These are phyloP conservation scores for Guyanaporus albipodus DNA, from an alignment of 768 basidiomycete species.

Conservation along the genomic window DNA sequence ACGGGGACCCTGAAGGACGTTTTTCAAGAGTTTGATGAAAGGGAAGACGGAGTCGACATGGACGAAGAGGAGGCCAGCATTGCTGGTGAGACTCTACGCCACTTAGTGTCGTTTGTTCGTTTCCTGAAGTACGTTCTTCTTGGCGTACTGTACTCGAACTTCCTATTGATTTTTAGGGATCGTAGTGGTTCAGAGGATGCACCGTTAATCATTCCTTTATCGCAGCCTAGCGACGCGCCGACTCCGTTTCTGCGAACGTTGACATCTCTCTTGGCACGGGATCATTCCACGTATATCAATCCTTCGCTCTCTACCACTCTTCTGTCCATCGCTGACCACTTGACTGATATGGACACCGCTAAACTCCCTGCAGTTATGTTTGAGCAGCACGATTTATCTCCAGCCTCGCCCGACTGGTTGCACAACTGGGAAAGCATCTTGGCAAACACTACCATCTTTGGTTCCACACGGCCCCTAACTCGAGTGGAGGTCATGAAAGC, in stretches of 20 bases:
- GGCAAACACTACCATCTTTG: constrained; percentile 43
- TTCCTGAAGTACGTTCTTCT: constrained; percentile 48
- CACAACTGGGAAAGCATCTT: constrained; percentile 60
- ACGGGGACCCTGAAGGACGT: constrained; percentile 69
- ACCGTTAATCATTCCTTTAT: constrained; percentile 48
- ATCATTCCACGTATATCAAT: constrained; percentile 53
- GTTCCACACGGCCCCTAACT: constrained; percentile 45
- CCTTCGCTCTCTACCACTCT: constrained; percentile 63
- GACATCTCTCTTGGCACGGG: constrained; percentile 59
- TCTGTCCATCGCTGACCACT: constrained; percentile 61
- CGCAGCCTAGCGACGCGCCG: constrained; percentile 50
- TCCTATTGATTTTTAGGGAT: constrained; percentile 11
- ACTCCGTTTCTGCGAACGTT: constrained; percentile 60
- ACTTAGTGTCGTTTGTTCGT: constrained; percentile 55
- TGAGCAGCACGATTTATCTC: constrained; percentile 64
- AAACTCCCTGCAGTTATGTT: constrained; percentile 59
- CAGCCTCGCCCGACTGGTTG: constrained; percentile 70
- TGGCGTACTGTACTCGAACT: background rate
- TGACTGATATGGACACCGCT: constrained; percentile 65
- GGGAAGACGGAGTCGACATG: constrained; percentile 50
- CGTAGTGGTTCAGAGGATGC: constrained; percentile 43
- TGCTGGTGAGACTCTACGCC: constrained; percentile 57
- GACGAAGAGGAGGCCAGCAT: constrained; percentile 68
- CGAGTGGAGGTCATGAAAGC: constrained; percentile 53
- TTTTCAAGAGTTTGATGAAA: constrained; percentile 65